Evolutionary conservation across 2,329 filamentous ascomycete species (phyloP).

Genomic region (Cryphonectria nitschkei): DNA sequence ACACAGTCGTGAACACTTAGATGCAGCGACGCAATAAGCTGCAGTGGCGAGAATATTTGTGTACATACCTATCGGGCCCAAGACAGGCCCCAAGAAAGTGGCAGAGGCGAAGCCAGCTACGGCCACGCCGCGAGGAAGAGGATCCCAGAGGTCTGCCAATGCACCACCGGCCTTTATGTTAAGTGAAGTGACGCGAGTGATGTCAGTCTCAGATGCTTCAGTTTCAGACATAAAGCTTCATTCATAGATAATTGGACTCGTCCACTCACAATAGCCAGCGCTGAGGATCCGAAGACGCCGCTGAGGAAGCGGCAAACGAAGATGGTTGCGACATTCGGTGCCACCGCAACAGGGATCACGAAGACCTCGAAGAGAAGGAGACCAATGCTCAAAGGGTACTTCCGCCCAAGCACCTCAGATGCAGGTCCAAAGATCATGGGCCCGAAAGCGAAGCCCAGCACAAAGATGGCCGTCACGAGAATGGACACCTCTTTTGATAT

Average conservation of each 20-base stretch:
- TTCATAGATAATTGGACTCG: neutral
- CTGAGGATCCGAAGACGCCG: constrained; percentile 7
- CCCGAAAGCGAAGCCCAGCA: constrained; percentile 1
- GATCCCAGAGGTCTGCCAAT: constrained; percentile 17
- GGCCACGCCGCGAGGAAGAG: constrained; percentile 13
- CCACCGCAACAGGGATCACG: neutral
- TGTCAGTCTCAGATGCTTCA: neutral
- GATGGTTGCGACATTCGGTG: neutral
- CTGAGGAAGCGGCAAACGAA: constrained; percentile 14
- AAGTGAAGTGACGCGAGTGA: neutral
- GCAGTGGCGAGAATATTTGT: neutral
- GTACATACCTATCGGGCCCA: neutral
- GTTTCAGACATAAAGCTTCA: neutral
- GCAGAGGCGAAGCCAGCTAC: constrained; percentile 6
- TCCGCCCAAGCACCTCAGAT: neutral
- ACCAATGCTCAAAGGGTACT: neutral
- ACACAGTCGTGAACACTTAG: neutral
- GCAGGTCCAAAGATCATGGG: neutral
- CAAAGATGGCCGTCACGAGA: neutral
- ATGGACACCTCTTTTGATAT: constrained; percentile 1
- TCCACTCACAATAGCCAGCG: constrained; percentile 11
- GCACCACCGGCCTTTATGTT: neutral
- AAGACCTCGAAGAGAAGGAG: neutral
- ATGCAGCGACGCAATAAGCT: neutral
- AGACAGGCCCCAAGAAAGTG: constrained; percentile 7